Percentiles rank a stretch among this genome's conserved stretches.
Conservation (phyloP, 306 rosid species). For the Sindora glabra region DNA sequence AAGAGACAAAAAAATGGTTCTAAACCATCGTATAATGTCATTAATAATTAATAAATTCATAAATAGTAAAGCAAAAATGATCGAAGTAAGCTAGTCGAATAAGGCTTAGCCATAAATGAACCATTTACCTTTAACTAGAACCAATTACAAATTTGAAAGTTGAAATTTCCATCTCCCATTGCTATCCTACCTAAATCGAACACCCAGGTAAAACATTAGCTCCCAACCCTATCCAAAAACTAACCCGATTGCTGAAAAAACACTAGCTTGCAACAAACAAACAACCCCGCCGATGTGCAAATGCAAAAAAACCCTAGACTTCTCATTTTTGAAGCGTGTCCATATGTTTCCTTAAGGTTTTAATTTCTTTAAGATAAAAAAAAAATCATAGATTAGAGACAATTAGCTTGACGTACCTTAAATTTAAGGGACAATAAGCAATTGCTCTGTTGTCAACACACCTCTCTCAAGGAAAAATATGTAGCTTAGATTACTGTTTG, state of each 20-base stretch:
- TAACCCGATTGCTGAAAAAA: neutral
- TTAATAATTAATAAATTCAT: too few relatives aligned
- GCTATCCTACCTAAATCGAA: neutral
- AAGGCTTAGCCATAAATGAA: neutral
- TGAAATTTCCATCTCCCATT: neutral
- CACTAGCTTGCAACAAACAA: neutral
- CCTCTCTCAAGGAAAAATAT: too few relatives aligned
- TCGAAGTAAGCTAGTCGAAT: neutral
- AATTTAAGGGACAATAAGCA: too few relatives aligned
- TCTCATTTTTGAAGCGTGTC: slow-evolving; percentile 95
- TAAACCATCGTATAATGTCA: too few relatives aligned
- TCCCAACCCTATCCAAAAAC: neutral
- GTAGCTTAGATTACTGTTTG: too few relatives aligned
- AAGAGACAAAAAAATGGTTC: too few relatives aligned
- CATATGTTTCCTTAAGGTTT: slow-evolving; percentile 97
- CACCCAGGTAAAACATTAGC: neutral
- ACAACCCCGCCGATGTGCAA: too few relatives aligned
- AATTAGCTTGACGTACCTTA: too few relatives aligned
- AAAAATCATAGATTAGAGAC: too few relatives aligned
- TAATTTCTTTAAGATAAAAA: too few relatives aligned
- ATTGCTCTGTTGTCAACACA: too few relatives aligned
- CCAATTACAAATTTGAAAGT: neutral
- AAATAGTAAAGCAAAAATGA: neutral
- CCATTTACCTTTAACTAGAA: neutral
- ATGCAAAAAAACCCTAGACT: slow-evolving; percentile 70